A percentile compares a stretch with the other conserved stretches of the same genome.
Conservation (phyloP, 768 basidiomycete species). For the Tephrocybe sp. region DNA sequence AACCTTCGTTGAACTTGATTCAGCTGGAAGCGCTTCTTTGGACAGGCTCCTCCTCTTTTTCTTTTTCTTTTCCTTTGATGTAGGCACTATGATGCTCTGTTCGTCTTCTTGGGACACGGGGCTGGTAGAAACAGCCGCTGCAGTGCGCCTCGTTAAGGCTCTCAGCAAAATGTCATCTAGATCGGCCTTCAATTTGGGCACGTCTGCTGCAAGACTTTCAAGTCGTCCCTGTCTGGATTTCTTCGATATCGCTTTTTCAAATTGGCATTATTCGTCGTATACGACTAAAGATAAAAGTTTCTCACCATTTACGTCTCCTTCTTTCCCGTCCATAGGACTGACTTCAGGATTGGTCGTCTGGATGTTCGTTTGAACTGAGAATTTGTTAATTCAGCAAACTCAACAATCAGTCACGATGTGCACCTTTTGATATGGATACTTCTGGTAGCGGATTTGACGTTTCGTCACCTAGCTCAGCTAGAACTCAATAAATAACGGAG, state of each 20-base stretch:
- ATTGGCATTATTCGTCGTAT: no score
- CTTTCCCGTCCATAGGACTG: no score
- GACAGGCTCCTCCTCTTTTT: neutral
- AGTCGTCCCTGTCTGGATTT: slow-evolving; percentile 7
- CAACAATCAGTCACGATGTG: neutral
- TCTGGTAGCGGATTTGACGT: neutral
- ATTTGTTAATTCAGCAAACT: neutral
- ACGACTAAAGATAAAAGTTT: no score
- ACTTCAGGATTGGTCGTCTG: neutral
- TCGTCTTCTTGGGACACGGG: neutral
- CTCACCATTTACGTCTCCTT: no score
- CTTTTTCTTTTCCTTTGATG: slow-evolving; percentile 3
- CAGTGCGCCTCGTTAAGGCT: slow-evolving; percentile 16
- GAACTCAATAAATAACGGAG: neutral
- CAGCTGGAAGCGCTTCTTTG: neutral
- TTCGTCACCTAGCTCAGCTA: neutral
- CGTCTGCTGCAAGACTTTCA: slow-evolving; percentile 8
- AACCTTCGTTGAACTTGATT: no score
- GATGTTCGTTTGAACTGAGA: neutral
- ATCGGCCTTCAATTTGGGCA: slow-evolving; percentile 14
- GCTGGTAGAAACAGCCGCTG: neutral
- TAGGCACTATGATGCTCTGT: neutral
- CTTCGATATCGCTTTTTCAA: slow-evolving; percentile 2
- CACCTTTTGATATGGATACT: neutral
- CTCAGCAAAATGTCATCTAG: slow-evolving; percentile 13